Base-by-base conservation (phyloP, 2,329 filamentous ascomycete genomes). In the Fusarium albosuccineum region DNA sequence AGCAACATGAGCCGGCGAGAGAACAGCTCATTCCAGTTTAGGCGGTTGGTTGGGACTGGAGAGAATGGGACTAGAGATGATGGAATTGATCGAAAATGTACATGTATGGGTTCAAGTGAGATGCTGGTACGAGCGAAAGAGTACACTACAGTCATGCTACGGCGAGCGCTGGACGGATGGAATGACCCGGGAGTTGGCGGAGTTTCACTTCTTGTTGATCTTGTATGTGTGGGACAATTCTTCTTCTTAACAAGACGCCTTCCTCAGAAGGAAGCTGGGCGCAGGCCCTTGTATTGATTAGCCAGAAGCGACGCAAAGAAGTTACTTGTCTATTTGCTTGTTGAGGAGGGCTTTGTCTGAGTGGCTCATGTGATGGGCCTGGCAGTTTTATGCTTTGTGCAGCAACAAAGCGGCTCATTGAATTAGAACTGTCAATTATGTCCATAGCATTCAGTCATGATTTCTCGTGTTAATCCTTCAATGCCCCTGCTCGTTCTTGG, bases 21-120 rank as follows among this genome's bases (percentile, higher is more conserved):
- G 73, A 74, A 50, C 65, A 66, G 36, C 62, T 74, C 26, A 63
- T 73, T 46, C 66, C 69, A 14, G 42, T 70, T 42, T 72, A 63
- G 40, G 45, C 26, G 34, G 30, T 45, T 40, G 36, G 14, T n/a
- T 49, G 22, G 22, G 22, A 22, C 22, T 22, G 22, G 22, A 22
- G 22, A 22, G 22, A 5, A 22, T n/a, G 9, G 22, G 34, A 13
- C 4, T 22, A 30, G 30, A 16, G 16, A 53, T 44, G n/a, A 41
- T 51, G 33, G 30, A 49, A 45, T 46, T 48, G 42, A 51, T 30
- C 48, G 45, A 50, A 44, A 63, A 66, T 46, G 58, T 40, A 52
- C 52, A 51, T 63, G 50, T 39, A 64, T 42, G 58, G 52, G 50
- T 62, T 67, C 46, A 58, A 68, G 57, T 22, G 67, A 57, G 51